Evolutionary conservation across 2,329 filamentous ascomycete genomes (phyloP), one percentile per base, ranked within the genome.

Genomic region (Arthroderma sp.): DNA sequence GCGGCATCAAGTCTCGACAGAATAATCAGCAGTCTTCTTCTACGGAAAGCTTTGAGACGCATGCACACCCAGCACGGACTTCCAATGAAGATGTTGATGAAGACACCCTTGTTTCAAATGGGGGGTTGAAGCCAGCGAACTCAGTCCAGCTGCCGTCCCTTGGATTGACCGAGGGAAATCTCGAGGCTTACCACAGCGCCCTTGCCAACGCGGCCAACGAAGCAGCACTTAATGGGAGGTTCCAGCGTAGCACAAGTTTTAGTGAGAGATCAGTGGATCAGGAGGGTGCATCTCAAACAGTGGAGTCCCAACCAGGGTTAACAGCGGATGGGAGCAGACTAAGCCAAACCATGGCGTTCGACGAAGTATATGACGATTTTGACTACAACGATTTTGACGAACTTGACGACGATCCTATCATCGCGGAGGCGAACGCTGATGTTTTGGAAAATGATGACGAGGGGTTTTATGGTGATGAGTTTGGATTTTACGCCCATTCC

Each of bases 401-500:
- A 38, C 73, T 84, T 42, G 84, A 85, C 47, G 87, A 96, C 52
- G 88, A 95, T 54, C 79, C 80, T 30, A 91, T 96, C 54, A 93
- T 98, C 48, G 89, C 88, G 0, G 91, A 87, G 47, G 91, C 91
- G 4, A 98, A 98, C 54, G 88, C 89, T 0, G 88, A 91, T 59
- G 91, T 84, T 1, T 71, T 98, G 5, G 89, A 91, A 38, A 88
- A 86, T 53, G 91, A 98, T 57, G 81, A 81, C 5, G 89, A 95
- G 51, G 89, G 86, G 0, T 93, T 91, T 68, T 98, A 98, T 57
- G 91, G 91, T 0, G 82, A 87, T 53, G 91, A 98, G 60, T 98
- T 98, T 57, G 88, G 87, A 0, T 98, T 98, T 61, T 98, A 94
- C 61, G 86, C 88, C 27, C 63, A 66, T 11, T 61, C 65, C 7